Conservation (phyloP, 768 basidiomycete genomes). For the Agrocybe chaxingu region DNA sequence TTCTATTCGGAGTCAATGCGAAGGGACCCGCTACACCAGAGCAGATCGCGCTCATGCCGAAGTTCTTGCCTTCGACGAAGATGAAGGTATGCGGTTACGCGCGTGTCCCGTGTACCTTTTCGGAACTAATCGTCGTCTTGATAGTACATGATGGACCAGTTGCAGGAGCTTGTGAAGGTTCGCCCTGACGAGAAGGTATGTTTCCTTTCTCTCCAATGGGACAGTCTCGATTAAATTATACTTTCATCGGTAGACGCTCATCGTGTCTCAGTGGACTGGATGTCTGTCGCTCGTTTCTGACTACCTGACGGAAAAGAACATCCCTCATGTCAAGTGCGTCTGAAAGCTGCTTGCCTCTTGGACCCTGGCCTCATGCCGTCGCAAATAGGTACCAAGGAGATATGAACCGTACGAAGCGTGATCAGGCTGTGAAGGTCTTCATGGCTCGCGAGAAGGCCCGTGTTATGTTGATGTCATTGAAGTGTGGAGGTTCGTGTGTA, state of each 20-base stretch:
- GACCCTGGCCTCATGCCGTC: neutral
- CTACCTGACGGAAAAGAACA: slow-evolving; percentile 51
- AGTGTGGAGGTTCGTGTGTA: slow-evolving; percentile 48
- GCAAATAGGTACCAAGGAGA: slow-evolving; percentile 54
- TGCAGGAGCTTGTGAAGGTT: slow-evolving; percentile 41
- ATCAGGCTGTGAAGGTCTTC: slow-evolving; percentile 53
- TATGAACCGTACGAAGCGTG: slow-evolving; percentile 52
- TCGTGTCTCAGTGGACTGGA: slow-evolving; percentile 71
- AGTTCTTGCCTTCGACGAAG: slow-evolving; percentile 69
- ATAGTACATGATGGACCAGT: slow-evolving; percentile 58
- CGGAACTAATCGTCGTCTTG: neutral
- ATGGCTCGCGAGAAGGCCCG: slow-evolving; percentile 56
- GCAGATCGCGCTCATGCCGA: slow-evolving; percentile 43
- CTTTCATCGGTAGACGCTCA: slow-evolving; percentile 40
- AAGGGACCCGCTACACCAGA: slow-evolving; percentile 25
- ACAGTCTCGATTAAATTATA: neutral
- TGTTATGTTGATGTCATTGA: slow-evolving; percentile 61
- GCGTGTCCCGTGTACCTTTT: neutral
- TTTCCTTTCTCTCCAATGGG: neutral
- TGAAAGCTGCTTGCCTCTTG: neutral
- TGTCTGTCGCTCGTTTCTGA: slow-evolving; percentile 62
- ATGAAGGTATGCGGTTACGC: slow-evolving; percentile 53
- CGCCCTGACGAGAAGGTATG: slow-evolving; percentile 60
- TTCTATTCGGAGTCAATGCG: slow-evolving; percentile 33
- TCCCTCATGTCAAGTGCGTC: slow-evolving; percentile 53